phyloP scores from a whole-genome alignment of 148 eudicot species.

The Gaultheria prostrata region DNA sequence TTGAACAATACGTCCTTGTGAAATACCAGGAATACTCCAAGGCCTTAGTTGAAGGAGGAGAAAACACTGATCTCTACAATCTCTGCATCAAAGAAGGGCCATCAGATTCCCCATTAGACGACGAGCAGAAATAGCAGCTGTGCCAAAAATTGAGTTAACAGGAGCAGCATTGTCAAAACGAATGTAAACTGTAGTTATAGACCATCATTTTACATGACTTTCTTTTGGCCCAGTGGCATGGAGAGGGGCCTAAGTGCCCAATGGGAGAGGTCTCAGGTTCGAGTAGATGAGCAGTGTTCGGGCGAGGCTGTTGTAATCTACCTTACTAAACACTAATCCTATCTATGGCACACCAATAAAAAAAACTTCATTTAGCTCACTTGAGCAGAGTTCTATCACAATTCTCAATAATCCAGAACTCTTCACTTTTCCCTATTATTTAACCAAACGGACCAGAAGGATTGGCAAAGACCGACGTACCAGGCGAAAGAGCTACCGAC shows the following conservation, averaged over 20 bases:
- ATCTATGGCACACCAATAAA: too few relatives aligned
- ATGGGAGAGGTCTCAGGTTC: too few relatives aligned
- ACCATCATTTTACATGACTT: not conserved
- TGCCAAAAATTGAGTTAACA: not conserved
- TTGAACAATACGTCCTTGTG: constrained; percentile 36
- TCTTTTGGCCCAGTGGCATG: too few relatives aligned
- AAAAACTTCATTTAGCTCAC: too few relatives aligned
- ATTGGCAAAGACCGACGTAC: constrained; percentile 27
- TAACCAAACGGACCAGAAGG: too few relatives aligned
- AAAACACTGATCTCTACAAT: constrained; percentile 34
- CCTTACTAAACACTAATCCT: too few relatives aligned
- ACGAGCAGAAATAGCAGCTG: constrained; percentile 19
- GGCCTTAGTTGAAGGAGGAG: constrained; percentile 39
- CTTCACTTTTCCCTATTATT: not conserved
- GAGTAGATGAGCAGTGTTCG: too few relatives aligned
- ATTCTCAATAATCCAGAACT: not conserved
- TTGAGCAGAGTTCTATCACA: too few relatives aligned
- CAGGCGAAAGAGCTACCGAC: constrained; percentile 43
- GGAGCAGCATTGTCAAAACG: not conserved
- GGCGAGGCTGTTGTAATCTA: too few relatives aligned
- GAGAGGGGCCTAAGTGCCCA: too few relatives aligned
- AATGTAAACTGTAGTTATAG: not conserved
- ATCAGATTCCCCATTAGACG: constrained; percentile 17
- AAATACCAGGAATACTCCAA: constrained; percentile 42
- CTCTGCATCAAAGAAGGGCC: constrained; percentile 45